Base-by-base conservation (phyloP, 768 basidiomycete species). In the Amanita pallidorosea region DNA sequence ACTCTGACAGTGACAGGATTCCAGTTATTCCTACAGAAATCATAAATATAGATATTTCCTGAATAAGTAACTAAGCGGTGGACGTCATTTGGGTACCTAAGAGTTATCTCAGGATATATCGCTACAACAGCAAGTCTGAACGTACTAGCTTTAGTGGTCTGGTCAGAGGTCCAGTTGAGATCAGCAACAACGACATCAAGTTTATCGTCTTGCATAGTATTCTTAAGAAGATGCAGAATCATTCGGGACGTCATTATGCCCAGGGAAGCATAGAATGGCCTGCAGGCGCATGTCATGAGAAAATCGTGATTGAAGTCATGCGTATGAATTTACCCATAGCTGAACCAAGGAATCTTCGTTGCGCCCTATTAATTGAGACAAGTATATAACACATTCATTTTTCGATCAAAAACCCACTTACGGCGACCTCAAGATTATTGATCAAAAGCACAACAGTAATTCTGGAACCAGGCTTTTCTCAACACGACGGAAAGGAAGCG, bases 321-420 rank as follows among this genome's bases (percentile, higher is more conserved):
- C 4, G 18, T 9, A 15, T 7, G 9, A 11, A 22, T 64, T 25
- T 54, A 68, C 69, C 62, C 68, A 56, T 71, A 73, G 51, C 74
- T 71, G 51, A 76, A 74, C 74, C 74, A 76, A 1, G 73, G 74
- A 36, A 75, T 73, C 35, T 63, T 62, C 0, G 72, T 73, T 3
- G 67, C 55, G 13, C 67, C 70, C 71, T 74, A 33, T 13, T n/a
- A 36, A 22, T 35, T 4, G 27, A 38, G 15, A 25, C 12, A 4
- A 29, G 25, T 18, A 43, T 18, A 2, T 38, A 35, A 20, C 34
- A 8, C 27, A 4, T 8, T 34, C 34, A 22, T 41, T 23, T 7
- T 54, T 5, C 2, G 7, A 8, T 15, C n/a, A 1, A 34, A 7
- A 2, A 17, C 27, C 7, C 22, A 53, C 53, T 53, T 60, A 69